Percentiles rank a stretch among this genome's conserved stretches.
Conservation (phyloP, 2,329 filamentous ascomycete genomes). For the Spiromastix sp. region DNA sequence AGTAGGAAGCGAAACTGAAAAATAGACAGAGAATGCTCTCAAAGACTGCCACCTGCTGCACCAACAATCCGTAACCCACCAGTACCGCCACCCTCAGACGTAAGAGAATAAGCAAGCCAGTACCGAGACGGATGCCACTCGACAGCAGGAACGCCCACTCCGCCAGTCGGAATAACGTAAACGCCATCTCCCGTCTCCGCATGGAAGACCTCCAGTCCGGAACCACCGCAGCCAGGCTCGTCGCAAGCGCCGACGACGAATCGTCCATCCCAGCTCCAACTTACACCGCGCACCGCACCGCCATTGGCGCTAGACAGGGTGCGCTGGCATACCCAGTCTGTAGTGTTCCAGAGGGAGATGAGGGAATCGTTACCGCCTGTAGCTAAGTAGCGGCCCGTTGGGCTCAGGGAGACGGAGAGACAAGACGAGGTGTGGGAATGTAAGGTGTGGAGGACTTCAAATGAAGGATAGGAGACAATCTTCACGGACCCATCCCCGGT, state of each 20-base stretch:
- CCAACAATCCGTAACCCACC: conserved; percentile 38
- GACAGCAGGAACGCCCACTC: conserved; percentile 31
- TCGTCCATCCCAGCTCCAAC: conserved; percentile 41
- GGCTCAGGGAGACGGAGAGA: conserved; percentile 35
- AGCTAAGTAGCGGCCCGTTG: conserved; percentile 39
- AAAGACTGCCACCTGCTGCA: conserved; percentile 33
- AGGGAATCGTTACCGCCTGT: conserved; percentile 39
- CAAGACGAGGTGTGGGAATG: conserved; percentile 41
- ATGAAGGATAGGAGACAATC: conserved; percentile 37
- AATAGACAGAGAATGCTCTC: no score
- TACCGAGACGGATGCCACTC: conserved; percentile 42
- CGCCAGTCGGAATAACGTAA: conserved; percentile 33
- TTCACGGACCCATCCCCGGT: conserved; percentile 41
- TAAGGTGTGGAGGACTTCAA: conserved; percentile 34
- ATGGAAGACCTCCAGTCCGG: conserved; percentile 40
- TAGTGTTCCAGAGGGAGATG: conserved; percentile 42
- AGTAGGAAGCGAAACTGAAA: no score
- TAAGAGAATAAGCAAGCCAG: conserved; percentile 39
- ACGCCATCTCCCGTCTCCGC: conserved; percentile 40
- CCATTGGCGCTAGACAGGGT: conserved; percentile 36
- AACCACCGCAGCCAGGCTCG: conserved; percentile 32
- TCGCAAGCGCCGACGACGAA: conserved; percentile 40
- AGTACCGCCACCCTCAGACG: conserved; percentile 30
- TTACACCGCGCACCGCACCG: conserved; percentile 37
- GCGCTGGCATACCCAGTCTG: conserved; percentile 40